These are phyloP conservation scores for Phaffia australis DNA, from an alignment of 768 basidiomycete species.

Conservation along the genomic window DNA sequence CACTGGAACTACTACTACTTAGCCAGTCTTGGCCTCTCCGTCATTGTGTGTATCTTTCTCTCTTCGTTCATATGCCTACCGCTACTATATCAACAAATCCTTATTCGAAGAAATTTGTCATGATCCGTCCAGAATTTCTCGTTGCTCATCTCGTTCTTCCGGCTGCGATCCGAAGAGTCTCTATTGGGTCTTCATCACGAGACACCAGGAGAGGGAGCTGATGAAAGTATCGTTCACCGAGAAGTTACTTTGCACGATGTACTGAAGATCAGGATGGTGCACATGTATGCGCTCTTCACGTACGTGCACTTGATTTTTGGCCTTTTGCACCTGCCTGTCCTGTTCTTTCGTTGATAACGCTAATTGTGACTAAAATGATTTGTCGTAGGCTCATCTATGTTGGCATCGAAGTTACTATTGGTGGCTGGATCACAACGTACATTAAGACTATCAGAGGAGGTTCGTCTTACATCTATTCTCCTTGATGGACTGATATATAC, in stretches of 20 bases:
- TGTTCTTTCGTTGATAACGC: no score
- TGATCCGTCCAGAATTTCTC: constrained; percentile 37
- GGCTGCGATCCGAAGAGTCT: constrained; percentile 54
- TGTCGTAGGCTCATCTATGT: constrained; percentile 35
- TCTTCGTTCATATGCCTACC: background rate
- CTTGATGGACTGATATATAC: background rate
- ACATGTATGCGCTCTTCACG: constrained; percentile 36
- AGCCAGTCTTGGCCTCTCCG: constrained; percentile 55
- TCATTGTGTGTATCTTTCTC: constrained; percentile 38
- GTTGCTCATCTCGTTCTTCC: constrained; percentile 51
- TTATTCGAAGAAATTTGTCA: background rate
- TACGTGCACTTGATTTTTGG: no score
- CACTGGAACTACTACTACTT: constrained; percentile 74
- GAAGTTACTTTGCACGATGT: constrained; percentile 34
- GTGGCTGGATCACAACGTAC: constrained; percentile 60
- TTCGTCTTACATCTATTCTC: background rate
- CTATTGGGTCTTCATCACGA: constrained; percentile 12
- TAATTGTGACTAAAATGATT: no score
- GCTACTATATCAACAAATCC: background rate
- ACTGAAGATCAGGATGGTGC: constrained; percentile 31
- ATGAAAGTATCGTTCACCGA: constrained; percentile 23
- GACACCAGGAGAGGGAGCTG: background rate
- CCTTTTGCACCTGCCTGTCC: no score
- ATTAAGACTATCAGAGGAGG: constrained; percentile 37
- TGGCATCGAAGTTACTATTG: constrained; percentile 39